Conservation (phyloP, 345 rosid species). For the Anastatica hierochuntica region DNA sequence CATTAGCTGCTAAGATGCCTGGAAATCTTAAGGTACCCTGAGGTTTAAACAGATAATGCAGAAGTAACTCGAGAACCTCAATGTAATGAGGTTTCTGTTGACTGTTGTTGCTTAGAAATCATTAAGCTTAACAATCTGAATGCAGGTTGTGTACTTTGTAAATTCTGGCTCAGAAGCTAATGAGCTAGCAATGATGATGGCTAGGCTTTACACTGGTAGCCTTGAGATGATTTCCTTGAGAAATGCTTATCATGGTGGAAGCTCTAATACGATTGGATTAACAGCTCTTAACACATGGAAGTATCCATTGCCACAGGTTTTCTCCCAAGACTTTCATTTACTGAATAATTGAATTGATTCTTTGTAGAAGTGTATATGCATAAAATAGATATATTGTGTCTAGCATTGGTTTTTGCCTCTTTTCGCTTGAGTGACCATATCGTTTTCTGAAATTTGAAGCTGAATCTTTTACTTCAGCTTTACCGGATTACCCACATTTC, state of each 20-base stretch:
- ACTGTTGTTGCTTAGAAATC: not conserved
- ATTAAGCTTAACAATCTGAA: constrained; percentile 3
- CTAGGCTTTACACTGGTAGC: constrained; percentile 68
- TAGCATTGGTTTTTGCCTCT: not conserved
- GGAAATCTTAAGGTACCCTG: constrained; percentile 69
- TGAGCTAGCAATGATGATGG: constrained; percentile 93
- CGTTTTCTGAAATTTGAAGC: not conserved
- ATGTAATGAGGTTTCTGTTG: not conserved
- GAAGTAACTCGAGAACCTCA: not conserved
- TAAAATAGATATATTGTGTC: not conserved
- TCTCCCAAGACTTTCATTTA: not conserved
- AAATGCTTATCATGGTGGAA: constrained; percentile 98
- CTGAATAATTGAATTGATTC: not conserved
- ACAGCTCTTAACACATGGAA: constrained; percentile 92
- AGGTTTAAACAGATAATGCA: not conserved
- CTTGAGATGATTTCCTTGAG: constrained; percentile 86
- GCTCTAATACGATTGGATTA: constrained; percentile 76
- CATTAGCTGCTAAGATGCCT: constrained; percentile 82
- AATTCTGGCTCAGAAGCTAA: constrained; percentile 96
- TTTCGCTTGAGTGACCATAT: not conserved
- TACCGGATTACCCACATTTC: not conserved
- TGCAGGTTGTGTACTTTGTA: constrained; percentile 88
- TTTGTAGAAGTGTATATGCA: not conserved
- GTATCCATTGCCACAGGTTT: constrained; percentile 86
- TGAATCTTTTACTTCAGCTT: not conserved